Evolutionary conservation across 768 basidiomycete species (phyloP), one percentile per base, ranked within the genome.

Genomic region (Trametes punicea): DNA sequence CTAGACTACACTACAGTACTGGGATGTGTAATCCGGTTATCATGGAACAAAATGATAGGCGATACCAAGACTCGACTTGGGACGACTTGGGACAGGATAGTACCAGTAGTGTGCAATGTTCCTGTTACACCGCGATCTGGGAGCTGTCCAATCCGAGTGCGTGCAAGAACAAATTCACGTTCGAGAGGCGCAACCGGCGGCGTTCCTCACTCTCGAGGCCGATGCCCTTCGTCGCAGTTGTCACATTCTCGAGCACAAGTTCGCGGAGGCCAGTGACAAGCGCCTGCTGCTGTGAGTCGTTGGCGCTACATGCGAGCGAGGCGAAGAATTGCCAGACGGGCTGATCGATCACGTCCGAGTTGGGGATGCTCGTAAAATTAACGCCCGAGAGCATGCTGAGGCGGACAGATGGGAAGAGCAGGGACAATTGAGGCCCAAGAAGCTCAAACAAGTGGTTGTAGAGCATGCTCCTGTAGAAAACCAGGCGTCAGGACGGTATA

Each of bases 301-400:
- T 82, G 11, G 93, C 90, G 62, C 89, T 87, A 36, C 95, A 78
- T 2, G 94, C 95, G 46, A 98, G 73, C 2, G 92, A 85, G 6
- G 93, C 91, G 31, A 97, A 80, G 78, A 94, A 91, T 68, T 90
- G 88, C 93, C 94, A 97, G n/a, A 93, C 90, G 13, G 89, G 90
- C 69, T 90, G 89, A 72, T 96, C 93, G 51, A 88, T 77, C 55
- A 81, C 76, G 67, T 90, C 88, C 29, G 79, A 77, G 25, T 76
- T 69, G 1, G 78, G 73, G 16, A 74, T 70, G 25, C 70, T 67
- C 53, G 50, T 55, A 67, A 72, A 55, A 60, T 59, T 57, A 66
- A 77, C 71, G 40, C 67, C 72, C 58, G 55, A 71, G 61, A 74
- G 72, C 62, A 81, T 69, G 49, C 77, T 68, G 46, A 84, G 82